Evolutionary conservation across 148 eudicot species (phyloP).

Genomic region (Nepenthes gracilis): DNA sequence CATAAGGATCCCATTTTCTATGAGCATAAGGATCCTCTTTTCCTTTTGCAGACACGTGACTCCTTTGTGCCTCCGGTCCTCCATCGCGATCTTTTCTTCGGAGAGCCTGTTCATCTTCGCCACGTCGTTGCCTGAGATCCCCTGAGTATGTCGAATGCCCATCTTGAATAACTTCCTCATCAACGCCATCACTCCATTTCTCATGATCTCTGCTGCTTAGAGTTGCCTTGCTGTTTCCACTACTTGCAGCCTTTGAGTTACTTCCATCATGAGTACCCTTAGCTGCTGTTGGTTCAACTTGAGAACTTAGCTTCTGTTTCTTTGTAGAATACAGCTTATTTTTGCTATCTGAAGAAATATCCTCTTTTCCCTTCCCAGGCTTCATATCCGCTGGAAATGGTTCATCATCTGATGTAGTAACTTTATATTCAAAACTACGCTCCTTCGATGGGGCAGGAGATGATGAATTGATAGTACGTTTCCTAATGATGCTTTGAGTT

Average conservation of each 20-base stretch:
- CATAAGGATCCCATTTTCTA: slow-evolving; percentile 50
- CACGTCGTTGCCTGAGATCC: slow-evolving; percentile 36
- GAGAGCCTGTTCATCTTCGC: slow-evolving; percentile 34
- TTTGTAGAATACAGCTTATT: slow-evolving; percentile 18
- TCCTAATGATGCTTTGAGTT: slow-evolving; percentile 34
- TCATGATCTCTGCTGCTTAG: slow-evolving; percentile 47
- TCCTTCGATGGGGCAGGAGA: slow-evolving; percentile 25
- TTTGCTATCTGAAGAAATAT: slow-evolving; percentile 24
- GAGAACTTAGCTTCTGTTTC: slow-evolving; percentile 35
- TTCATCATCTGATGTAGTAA: slow-evolving; percentile 21
- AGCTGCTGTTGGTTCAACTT: slow-evolving; percentile 24
- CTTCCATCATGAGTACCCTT: slow-evolving; percentile 43
- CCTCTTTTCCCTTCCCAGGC: slow-evolving; percentile 26
- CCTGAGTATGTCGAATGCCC: slow-evolving; percentile 31
- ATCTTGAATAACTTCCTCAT: slow-evolving; percentile 57
- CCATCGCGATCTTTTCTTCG: slow-evolving; percentile 49
- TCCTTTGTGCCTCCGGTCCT: slow-evolving; percentile 45
- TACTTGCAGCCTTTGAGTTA: slow-evolving; percentile 42
- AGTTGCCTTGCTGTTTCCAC: slow-evolving; percentile 58
- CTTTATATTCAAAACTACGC: slow-evolving; percentile 27
- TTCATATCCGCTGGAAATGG: slow-evolving; percentile 22
- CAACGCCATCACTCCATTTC: slow-evolving; percentile 43
- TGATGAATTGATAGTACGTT: slow-evolving; percentile 20
- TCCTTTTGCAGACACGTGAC: slow-evolving; percentile 30
- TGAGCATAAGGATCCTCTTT: slow-evolving; percentile 38